Conservation (phyloP, 306 rosid genomes). For the Pterocarpus macrocarpus region DNA sequence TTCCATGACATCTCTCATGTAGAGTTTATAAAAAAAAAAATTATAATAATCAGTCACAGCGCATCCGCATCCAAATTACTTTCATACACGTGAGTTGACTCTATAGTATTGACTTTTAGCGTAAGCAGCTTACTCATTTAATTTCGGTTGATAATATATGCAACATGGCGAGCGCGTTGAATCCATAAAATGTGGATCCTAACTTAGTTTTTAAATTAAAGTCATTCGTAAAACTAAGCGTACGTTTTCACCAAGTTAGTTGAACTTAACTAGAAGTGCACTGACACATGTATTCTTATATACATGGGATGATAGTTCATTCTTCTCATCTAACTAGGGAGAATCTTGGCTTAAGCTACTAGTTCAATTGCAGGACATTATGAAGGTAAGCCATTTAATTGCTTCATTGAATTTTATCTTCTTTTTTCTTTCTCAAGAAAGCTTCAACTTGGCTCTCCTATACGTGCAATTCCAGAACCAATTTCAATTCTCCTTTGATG, state of each 20-base stretch:
- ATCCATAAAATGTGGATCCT: slow-evolving; percentile 48
- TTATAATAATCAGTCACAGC: not conserved
- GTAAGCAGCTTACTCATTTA: slow-evolving; percentile 20
- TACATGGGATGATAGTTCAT: not conserved
- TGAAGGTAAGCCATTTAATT: slow-evolving; percentile 13
- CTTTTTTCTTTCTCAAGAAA: too few relatives aligned
- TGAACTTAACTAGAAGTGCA: not conserved
- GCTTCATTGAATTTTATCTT: too few relatives aligned
- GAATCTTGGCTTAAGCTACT: not conserved
- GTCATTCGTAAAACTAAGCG: not conserved
- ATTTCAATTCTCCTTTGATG: too few relatives aligned
- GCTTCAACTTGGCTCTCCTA: too few relatives aligned
- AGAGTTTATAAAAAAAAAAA: too few relatives aligned
- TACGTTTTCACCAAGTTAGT: slow-evolving; percentile 15
- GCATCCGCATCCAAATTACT: not conserved
- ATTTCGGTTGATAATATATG: not conserved
- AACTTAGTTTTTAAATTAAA: not conserved
- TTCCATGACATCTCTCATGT: too few relatives aligned
- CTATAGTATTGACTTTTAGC: slow-evolving; percentile 14
- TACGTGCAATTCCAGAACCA: too few relatives aligned
- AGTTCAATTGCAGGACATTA: too few relatives aligned
- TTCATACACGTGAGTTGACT: not conserved
- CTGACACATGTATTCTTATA: not conserved
- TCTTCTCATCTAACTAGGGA: not conserved
- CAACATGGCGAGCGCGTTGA: slow-evolving; percentile 32